Base-by-base conservation (phyloP, 2,329 filamentous ascomycete species). In the Exophiala oligosperma region DNA sequence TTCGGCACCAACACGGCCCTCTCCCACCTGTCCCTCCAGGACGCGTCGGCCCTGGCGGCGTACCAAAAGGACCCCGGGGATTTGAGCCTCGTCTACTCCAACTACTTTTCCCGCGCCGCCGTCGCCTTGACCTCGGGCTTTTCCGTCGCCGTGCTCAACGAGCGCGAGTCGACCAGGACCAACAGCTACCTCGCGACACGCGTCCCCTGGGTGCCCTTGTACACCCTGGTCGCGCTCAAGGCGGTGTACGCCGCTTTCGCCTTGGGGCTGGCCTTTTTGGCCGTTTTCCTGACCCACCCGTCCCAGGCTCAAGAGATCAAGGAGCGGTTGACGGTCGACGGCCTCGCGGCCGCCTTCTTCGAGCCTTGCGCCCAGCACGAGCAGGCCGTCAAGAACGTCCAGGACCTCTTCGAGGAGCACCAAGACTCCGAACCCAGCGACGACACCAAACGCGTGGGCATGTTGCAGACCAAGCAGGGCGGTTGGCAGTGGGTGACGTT, bases 51-150 rank as follows among this genome's bases (percentile, higher is more conserved):
- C 6, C 24, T 56, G 23, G 53, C 53, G 12, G 53, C 53, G 2
- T 64, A 63, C 48, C 49, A 54, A 37, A 53, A 50, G 11, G 53
- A 23, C 8, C 61, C 62, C 1, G 48, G 64, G n/a, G 56, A 51
- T 1, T 26, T 64, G 12, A 41, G 50, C 26, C 35, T 49, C 44
- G 52, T 56, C 6, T 64, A 61, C 38, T 54, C 61, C 49, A 47
- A 61, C 50, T 40, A 41, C 21, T 64, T 61, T 38, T 64, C 62
- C 7, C 49, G 49, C 2, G 61, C 62, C 12, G 62, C 62, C 28
- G 47, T 64, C n/a, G 62, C 58, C 6, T 51, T 64, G 14, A 59
- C 58, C 6, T 59, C 62, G 6, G 62, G 62, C 24, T 54, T 64
- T 48, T 43, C 51, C 14, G 46, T 53, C 12, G 54, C 54, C 11